A percentile compares a stretch with the other conserved stretches of the same genome.
phyloP scores from a whole-genome alignment of 148 eudicot species.

The Nepenthes mirabilis region DNA sequence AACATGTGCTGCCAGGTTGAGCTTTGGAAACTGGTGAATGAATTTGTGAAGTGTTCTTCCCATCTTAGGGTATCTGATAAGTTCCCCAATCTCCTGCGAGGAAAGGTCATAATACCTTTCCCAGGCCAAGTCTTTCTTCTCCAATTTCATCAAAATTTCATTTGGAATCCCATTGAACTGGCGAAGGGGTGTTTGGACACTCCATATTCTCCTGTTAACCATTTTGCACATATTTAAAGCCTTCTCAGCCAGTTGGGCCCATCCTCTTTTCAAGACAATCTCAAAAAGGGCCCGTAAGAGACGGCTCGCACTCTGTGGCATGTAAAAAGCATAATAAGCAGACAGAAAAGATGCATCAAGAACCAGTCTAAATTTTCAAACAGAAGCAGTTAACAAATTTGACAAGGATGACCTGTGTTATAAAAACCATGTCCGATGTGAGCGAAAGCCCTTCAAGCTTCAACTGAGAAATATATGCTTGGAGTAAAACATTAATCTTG shows the following conservation, averaged over 20 bases:
- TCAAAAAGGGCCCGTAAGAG: constrained; percentile 76
- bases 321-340: constrained; percentile 1
- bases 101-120: constrained; percentile 89
- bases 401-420: constrained; percentile 54
- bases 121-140: constrained; percentile 88
- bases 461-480: constrained; percentile 75
- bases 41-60: constrained; percentile 77
- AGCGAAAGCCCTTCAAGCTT: constrained; percentile 85
- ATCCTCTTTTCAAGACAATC: constrained; percentile 73
- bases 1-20: constrained; percentile 77
- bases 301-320: constrained; percentile 80
- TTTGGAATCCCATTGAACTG: constrained; percentile 61
- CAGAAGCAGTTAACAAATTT: constrained; percentile 2
- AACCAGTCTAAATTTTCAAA: neutral
- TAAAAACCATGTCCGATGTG: constrained; percentile 82
- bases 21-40: constrained; percentile 87
- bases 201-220: constrained; percentile 88
- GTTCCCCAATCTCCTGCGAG: constrained; percentile 79
- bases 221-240: constrained; percentile 80
- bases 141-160: constrained; percentile 60
- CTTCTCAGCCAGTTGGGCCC: constrained; percentile 82
- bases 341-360: neutral
- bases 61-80: constrained; percentile 62
- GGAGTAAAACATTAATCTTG: constrained; percentile 81
- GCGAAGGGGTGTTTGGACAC: constrained; percentile 81